phyloP scores from a whole-genome alignment of 2,329 filamentous ascomycete genomes.

The Rhynchosporium graminicola region DNA sequence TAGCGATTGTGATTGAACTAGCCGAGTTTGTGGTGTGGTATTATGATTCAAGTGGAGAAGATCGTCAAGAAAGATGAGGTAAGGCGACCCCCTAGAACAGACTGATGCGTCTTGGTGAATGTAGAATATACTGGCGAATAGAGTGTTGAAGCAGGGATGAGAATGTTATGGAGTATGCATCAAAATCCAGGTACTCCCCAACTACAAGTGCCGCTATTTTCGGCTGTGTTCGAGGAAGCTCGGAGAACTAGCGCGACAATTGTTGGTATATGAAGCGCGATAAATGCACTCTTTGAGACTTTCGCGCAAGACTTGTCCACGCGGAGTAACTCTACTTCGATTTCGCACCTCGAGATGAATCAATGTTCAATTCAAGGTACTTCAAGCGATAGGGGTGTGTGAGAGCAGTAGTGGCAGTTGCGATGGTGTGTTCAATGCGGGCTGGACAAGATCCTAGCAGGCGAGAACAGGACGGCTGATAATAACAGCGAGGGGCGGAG shows the following conservation, averaged over 20 bases:
- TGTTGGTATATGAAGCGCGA: constrained; percentile 1
- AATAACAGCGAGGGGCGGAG: background rate
- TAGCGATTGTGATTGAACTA: constrained; percentile 6
- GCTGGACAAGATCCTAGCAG: constrained; percentile 2
- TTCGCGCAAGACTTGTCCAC: background rate
- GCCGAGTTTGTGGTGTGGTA: background rate
- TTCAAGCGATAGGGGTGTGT: background rate
- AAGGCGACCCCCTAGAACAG: constrained; percentile 1
- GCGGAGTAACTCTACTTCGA: constrained; percentile 2
- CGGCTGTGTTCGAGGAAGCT: background rate
- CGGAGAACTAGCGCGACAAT: background rate
- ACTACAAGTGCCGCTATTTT: background rate
- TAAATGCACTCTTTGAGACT: background rate
- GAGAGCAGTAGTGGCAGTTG: constrained; percentile 1
- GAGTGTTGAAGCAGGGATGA: background rate
- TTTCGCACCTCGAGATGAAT: background rate
- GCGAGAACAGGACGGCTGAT: constrained; percentile 3
- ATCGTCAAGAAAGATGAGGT: background rate
- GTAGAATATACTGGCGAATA: background rate
- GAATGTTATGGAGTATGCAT: background rate
- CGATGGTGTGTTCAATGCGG: background rate
- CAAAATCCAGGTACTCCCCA: background rate
- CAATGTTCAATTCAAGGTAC: too few species aligned
- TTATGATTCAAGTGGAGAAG: background rate
- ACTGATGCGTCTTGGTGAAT: constrained; percentile 2